Conservation (phyloP, 441 rosid species). For the Euphorbia celastroides region DNA sequence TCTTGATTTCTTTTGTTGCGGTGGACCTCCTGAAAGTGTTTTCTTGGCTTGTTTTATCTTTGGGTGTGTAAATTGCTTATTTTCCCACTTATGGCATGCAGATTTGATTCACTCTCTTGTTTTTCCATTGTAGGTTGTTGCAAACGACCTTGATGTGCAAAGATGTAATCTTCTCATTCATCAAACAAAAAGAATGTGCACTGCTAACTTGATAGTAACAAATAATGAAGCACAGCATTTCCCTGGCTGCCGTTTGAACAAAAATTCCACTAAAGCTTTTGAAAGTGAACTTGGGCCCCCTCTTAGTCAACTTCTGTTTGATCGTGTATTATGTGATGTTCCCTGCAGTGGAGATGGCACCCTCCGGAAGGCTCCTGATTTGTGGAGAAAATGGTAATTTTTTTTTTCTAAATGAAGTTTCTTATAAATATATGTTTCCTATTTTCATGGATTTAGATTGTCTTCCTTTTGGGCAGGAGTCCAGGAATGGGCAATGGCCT, state of each 20-base stretch:
- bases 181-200: slow-evolving; percentile 96
- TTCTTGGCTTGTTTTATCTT: slow-evolving; percentile 2
- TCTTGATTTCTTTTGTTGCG: slow-evolving; percentile 4
- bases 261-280: slow-evolving; percentile 33
- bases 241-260: slow-evolving; percentile 77
- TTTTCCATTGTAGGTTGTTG: slow-evolving; percentile 50
- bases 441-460: background rate
- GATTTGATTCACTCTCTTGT: slow-evolving; percentile 16
- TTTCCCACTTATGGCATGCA: slow-evolving; percentile 12
- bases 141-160: slow-evolving; percentile 94
- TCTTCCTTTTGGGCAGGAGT: slow-evolving; percentile 46
- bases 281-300: slow-evolving; percentile 36
- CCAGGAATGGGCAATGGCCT: slow-evolving; percentile 87
- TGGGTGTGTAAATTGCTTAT: slow-evolving; percentile 4
- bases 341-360: slow-evolving; percentile 99
- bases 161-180: slow-evolving; percentile 96
- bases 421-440: slow-evolving; percentile 10
- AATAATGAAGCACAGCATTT: slow-evolving; percentile 96
- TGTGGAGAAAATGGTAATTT: slow-evolving; percentile 89
- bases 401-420: background rate
- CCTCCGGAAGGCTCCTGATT: slow-evolving; percentile 94
- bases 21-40: slow-evolving; percentile 7
- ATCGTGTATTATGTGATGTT: slow-evolving; percentile 92
- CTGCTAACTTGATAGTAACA: slow-evolving; percentile 89
- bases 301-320: slow-evolving; percentile 62